Evolutionary conservation across 2,329 filamentous ascomycete genomes (phyloP), one percentile per base, ranked within the genome.

Genomic region (Alternaria conjuncta): DNA sequence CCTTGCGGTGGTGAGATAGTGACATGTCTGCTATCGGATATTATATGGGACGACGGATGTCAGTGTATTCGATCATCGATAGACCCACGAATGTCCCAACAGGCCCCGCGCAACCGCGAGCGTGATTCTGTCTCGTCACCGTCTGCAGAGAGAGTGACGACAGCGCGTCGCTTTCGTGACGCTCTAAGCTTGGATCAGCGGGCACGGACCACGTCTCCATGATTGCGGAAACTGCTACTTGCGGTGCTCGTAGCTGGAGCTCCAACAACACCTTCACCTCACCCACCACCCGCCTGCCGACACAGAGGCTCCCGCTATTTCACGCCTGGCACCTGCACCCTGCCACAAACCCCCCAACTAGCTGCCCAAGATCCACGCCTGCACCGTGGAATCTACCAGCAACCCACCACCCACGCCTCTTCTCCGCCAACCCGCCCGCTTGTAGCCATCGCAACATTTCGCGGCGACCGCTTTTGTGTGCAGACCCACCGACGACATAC

Each of bases 371-470:
- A 70, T 58, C 69, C 75, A 69, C 77, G 77, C 76, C 77, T 79
- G 77, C 77, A 79, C 77, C 78, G 78, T 77, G 76, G 65, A 64
- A 64, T 73, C 68, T 57, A 46, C 45, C 60, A 64, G 66, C 67
- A 47, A 64, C 57, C 32, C 57, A 60, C 62, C 64, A 60, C 58
- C 58, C 61, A 60, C 60, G 54, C 61, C 66, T 65, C 66, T 72
- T 67, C 64, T 46, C 60, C 63, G 47, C 62, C 64, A 64, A 63
- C 60, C 60, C 64, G 56, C 59, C 60, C 61, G 44, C 57, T 57
- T 62, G 15, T 49, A 45, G 36, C 51, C 47, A 30, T 61, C 41
- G 26, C 30, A n/a, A 53, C 30, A 36, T 67, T 50, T 46, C 57
- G 36, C 47, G 57, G 9, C 60, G 36, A 20, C 51, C 25, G 50